Base-by-base conservation (phyloP, 2,329 filamentous ascomycete genomes). In the Curvularia spicifera region DNA sequence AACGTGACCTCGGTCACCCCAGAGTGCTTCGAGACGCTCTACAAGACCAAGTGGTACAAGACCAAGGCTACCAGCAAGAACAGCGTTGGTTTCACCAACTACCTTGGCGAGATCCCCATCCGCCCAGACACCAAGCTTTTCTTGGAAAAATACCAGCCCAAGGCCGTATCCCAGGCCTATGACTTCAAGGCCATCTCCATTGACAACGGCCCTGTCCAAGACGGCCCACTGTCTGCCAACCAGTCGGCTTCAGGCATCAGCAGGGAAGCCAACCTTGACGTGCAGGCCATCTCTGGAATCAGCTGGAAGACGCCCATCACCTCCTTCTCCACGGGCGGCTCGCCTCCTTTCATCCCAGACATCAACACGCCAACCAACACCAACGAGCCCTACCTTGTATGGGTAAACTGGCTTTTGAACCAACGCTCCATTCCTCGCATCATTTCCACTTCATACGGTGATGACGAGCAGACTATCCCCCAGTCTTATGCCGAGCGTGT, bases 361-460 rank as follows among this genome's bases (percentile, higher is more conserved):
- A 65, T 79, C 12, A 79, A 64, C 69, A 77, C 76, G 49, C 71
- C 80, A 20, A 78, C 63, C 24, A 82, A 87, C 71, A 82, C 80
- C 64, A 91, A 91, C 72, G 89, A 91, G 77, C 88, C 88, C 0
- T 91, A 90, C 73, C 78, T 90, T 1, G 81, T 81, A 13, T 90
- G 85, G 79, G 78, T 90, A 7, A 80, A 84, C 55, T 85, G 85
- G 72, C 72, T 89, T 1, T 80, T 88, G 0, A 74, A 76, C 1
- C 81, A 88, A 20, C 73, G 80, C 1, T 81, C 83, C 18, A 78
- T 91, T 1, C 88, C 89, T 0, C 82, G 86, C 46, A 84, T 87
- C 15, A 83, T 91, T 67, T 84, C 82, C 51, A 87, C 85, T 12
- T 89, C 86, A 0, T 91, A 91, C 71, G 87, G 86, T 47, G 87